A percentile compares a stretch with the other conserved stretches of the same genome.
These are phyloP conservation scores for Dactylella cylindrospora DNA, from an alignment of 2,329 filamentous ascomycete genomes.

Conservation along the genomic window DNA sequence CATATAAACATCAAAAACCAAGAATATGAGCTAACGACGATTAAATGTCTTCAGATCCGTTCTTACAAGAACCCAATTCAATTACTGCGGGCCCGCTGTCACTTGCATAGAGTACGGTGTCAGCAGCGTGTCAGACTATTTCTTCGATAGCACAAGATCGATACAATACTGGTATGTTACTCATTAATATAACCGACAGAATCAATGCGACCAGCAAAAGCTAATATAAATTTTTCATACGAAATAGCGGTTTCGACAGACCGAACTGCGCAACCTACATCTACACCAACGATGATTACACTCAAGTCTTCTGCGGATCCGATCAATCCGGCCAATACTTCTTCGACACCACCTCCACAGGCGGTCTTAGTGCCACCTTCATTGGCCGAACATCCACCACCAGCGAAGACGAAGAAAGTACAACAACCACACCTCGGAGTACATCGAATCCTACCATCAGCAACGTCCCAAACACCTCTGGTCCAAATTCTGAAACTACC, in stretches of 20 bases:
- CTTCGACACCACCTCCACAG: slow-evolving; percentile 30
- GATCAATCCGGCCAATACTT: slow-evolving; percentile 15
- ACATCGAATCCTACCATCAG: slow-evolving; percentile 3
- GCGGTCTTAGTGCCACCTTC: slow-evolving; percentile 21
- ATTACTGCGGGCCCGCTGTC: slow-evolving; percentile 33
- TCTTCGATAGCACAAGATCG: slow-evolving; percentile 36
- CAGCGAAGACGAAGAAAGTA: no score
- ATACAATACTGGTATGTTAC: slow-evolving; percentile 40
- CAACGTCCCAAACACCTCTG: slow-evolving; percentile 5
- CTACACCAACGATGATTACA: slow-evolving; percentile 32
- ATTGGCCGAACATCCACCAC: slow-evolving; percentile 2
- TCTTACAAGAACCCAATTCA: slow-evolving; percentile 26
- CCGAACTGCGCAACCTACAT: slow-evolving; percentile 29
- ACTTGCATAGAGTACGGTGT: slow-evolving; percentile 29
- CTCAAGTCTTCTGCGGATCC: slow-evolving; percentile 31
- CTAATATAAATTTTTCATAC: neutral
- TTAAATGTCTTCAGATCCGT: slow-evolving; percentile 32
- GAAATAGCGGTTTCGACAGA: slow-evolving; percentile 13
- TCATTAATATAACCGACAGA: neutral
- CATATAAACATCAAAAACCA: no score
- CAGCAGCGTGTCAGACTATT: slow-evolving; percentile 30
- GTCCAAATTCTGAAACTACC: neutral
- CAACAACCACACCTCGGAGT: neutral
- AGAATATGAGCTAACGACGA: no score
- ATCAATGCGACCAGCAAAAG: neutral